Evolutionary conservation across 345 rosid species (phyloP).

Genomic region (Hypericum androsaemum): DNA sequence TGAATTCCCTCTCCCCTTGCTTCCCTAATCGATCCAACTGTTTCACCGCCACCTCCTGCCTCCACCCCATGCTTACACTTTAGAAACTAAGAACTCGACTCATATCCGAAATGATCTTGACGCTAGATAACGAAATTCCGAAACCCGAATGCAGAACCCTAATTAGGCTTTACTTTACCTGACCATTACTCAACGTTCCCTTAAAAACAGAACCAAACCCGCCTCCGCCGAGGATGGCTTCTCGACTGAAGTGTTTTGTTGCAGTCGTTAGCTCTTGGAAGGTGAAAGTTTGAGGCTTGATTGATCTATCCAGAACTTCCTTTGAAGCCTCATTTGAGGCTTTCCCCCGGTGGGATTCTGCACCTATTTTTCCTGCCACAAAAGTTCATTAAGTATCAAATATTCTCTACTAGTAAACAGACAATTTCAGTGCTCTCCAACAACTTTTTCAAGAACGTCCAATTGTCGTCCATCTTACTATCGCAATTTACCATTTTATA

Average conservation of each 20-base stretch:
- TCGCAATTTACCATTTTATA: too few relatives aligned
- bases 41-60: not conserved
- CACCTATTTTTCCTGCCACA: not conserved
- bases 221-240: not conserved
- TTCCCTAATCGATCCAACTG: not conserved
- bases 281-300: not conserved
- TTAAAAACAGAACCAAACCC: not conserved
- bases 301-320: not conserved
- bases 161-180: not conserved
- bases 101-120: not conserved
- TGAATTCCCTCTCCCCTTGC: slow-evolving; percentile 1
- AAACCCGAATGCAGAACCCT: too few relatives aligned
- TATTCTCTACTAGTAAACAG: too few relatives aligned
- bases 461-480: too few relatives aligned
- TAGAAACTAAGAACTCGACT: not conserved
- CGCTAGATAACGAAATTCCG: too few relatives aligned
- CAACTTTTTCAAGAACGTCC: too few relatives aligned
- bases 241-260: not conserved
- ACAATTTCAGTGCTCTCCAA: too few relatives aligned
- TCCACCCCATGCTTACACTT: not conserved
- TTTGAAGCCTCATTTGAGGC: not conserved
- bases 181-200: not conserved
- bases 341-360: not conserved
- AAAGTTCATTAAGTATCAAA: too few relatives aligned
- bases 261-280: slow-evolving; percentile 1